Conservation (phyloP, 2,329 filamentous ascomycete genomes). For the Ceratocystis colombiana region DNA sequence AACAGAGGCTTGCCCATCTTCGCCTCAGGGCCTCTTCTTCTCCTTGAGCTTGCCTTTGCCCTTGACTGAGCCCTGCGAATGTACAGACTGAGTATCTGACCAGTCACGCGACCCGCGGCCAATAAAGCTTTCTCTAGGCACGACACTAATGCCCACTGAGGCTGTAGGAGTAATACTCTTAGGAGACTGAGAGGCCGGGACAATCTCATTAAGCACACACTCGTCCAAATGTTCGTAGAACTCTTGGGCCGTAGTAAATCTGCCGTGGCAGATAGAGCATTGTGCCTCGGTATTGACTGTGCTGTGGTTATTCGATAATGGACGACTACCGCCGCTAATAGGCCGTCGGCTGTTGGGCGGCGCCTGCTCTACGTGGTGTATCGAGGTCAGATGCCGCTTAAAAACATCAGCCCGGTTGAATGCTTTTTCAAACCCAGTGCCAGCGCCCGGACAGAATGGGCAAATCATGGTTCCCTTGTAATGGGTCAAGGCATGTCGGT, state of each 20-base stretch:
- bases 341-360: conserved; percentile 80
- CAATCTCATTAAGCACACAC: conserved; percentile 50
- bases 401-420: conserved; percentile 97
- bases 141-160: neutral
- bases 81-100: conserved; percentile 20
- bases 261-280: conserved; percentile 78
- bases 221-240: conserved; percentile 92
- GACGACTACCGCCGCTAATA: conserved; percentile 32
- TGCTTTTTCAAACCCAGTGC: conserved; percentile 80
- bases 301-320: conserved; percentile 25
- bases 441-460: conserved; percentile 83
- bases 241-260: conserved; percentile 78
- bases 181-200: conserved; percentile 32
- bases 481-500: conserved; percentile 87
- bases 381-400: conserved; percentile 85
- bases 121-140: neutral
- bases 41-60: conserved; percentile 22
- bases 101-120: conserved; percentile 4
- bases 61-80: conserved; percentile 18
- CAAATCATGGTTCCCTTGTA: conserved; percentile 99
- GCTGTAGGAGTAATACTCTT: conserved; percentile 4
- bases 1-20: neutral
- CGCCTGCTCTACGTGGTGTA: conserved; percentile 89
- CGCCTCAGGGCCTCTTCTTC: conserved; percentile 8
- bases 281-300: conserved; percentile 44